These are phyloP conservation scores for Claviceps sp. DNA, from an alignment of 2,329 filamentous ascomycete genomes.

Conservation along the genomic window DNA sequence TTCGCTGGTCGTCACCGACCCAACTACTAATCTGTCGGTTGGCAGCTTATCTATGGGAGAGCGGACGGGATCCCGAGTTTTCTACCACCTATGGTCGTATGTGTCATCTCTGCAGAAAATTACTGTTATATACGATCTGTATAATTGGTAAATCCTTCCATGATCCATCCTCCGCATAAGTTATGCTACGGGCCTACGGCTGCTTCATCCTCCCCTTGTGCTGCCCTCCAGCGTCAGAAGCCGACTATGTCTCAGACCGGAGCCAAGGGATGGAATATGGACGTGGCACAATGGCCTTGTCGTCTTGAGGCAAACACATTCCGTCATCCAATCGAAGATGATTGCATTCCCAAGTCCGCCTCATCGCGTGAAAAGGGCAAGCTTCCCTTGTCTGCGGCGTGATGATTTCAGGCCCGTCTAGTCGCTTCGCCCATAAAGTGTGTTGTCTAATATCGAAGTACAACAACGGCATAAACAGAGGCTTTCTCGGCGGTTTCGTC, in stretches of 20 bases:
- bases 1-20: too few relatives aligned
- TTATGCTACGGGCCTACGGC: too few relatives aligned
- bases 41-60: too few relatives aligned
- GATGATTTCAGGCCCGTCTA: not conserved
- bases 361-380: not conserved
- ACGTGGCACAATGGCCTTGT: not conserved
- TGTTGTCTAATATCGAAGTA: too few relatives aligned
- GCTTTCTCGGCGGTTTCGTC: not conserved
- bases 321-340: not conserved
- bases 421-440: not conserved
- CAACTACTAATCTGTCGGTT: too few relatives aligned
- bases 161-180: too few relatives aligned
- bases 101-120: accelerated
- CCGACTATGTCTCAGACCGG: not conserved
- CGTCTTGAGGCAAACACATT: not conserved
- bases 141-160: too few relatives aligned
- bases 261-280: not conserved
- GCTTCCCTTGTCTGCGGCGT: not conserved
- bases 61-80: too few relatives aligned
- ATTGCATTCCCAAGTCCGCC: not conserved
- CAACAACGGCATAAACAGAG: too few relatives aligned
- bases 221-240: not conserved
- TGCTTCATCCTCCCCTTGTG: not conserved
- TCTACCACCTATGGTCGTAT: too few relatives aligned
- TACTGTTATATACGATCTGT: accelerated